phyloP scores from a whole-genome alignment of 345 rosid species.

The Heritiera littoralis region DNA sequence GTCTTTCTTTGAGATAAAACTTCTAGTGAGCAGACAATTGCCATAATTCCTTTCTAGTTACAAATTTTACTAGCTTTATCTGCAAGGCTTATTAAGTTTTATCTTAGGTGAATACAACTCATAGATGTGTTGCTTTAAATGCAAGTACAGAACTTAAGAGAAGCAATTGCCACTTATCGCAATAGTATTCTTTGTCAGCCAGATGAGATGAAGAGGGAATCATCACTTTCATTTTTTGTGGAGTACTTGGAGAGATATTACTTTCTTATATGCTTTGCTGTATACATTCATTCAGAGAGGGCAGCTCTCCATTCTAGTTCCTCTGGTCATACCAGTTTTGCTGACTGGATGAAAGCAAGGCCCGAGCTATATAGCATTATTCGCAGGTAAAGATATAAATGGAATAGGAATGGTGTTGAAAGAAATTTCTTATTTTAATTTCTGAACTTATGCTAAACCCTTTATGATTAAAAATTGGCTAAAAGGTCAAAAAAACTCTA shows the following conservation, averaged over 20 bases:
- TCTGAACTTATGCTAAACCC: constrained; percentile 5
- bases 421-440: constrained; percentile 6
- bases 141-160: constrained; percentile 79
- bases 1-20: background rate
- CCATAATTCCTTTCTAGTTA: background rate
- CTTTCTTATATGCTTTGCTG: constrained; percentile 96
- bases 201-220: constrained; percentile 98
- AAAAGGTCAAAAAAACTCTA: too few species aligned
- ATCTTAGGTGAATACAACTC: background rate
- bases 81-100: constrained; percentile 7
- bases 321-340: constrained; percentile 70
- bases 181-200: constrained; percentile 89
- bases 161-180: constrained; percentile 90
- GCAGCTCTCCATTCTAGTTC: constrained; percentile 76
- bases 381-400: constrained; percentile 61
- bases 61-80: background rate
- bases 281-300: constrained; percentile 93
- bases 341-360: constrained; percentile 99
- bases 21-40: background rate
- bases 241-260: constrained; percentile 99
- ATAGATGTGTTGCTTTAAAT: constrained; percentile 26
- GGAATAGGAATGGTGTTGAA: background rate
- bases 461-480: background rate
- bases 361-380: constrained; percentile 95
- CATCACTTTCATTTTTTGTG: constrained; percentile 86